These are phyloP conservation scores for Aspergillus neotritici DNA, from an alignment of 2,329 filamentous ascomycete genomes.

Conservation along the genomic window DNA sequence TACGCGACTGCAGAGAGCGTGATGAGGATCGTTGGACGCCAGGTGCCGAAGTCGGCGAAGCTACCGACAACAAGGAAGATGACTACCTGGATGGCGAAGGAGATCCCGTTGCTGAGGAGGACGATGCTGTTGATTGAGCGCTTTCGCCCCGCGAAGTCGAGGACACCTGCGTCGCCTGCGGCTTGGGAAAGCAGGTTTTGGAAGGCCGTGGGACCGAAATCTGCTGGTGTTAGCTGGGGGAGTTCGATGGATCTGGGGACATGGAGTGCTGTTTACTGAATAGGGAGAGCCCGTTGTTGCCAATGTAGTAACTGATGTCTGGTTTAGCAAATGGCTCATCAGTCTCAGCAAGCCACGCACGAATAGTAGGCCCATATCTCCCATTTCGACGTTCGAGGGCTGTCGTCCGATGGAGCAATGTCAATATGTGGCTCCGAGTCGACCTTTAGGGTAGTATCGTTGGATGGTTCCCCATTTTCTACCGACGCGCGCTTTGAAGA, in stretches of 20 bases:
- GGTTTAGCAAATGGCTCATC: conserved; percentile 15
- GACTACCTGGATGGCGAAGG: conserved; percentile 60
- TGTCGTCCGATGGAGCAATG: conserved; percentile 32
- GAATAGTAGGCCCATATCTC: conserved; percentile 56
- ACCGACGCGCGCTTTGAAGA: too few relatives aligned
- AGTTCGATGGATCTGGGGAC: background rate
- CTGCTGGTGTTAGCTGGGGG: conserved; percentile 14
- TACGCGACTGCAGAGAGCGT: conserved; percentile 57
- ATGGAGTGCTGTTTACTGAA: conserved; percentile 42
- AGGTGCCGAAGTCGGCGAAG: conserved; percentile 59
- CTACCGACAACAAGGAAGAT: conserved; percentile 44
- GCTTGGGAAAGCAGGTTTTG: conserved; percentile 61
- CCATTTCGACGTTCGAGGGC: conserved; percentile 46
- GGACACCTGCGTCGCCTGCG: conserved; percentile 48
- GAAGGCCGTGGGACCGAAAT: conserved; percentile 60
- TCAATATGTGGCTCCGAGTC: too few relatives aligned
- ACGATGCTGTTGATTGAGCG: conserved; percentile 62
- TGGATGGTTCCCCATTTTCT: too few relatives aligned
- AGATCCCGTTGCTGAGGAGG: conserved; percentile 60
- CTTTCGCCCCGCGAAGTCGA: conserved; percentile 52
- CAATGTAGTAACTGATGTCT: conserved; percentile 54
- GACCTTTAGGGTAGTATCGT: too few relatives aligned
- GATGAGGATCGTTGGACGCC: conserved; percentile 59
- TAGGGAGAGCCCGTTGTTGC: conserved; percentile 57
- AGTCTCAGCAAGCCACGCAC: conserved; percentile 24